Evolutionary conservation across 2,329 filamentous ascomycete genomes (phyloP).

Genomic region (Verticillium nonalfalfae): DNA sequence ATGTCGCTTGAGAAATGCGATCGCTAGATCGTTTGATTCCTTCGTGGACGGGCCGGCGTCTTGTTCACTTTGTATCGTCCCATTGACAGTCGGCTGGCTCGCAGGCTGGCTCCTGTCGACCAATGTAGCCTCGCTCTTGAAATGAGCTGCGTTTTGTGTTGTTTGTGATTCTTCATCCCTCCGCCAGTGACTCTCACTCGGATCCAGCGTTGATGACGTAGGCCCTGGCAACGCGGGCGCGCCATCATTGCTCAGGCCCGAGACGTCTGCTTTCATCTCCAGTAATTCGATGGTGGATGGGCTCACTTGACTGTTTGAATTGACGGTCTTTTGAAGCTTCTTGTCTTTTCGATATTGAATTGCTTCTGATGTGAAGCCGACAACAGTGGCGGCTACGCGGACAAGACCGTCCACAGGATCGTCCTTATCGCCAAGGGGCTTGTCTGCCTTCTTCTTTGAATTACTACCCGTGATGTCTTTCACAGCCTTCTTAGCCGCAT

Average conservation of each 20-base stretch:
- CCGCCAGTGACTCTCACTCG: neutral
- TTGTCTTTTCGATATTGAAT: conserved; percentile 12
- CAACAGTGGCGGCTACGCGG: conserved; percentile 8
- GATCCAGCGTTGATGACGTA: neutral
- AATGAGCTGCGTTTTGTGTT: no score
- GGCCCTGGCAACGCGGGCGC: no score
- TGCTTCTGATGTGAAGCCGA: conserved; percentile 13
- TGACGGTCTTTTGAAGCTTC: conserved; percentile 1
- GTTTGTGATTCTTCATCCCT: neutral
- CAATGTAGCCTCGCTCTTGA: no score
- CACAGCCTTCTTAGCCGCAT: neutral
- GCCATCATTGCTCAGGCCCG: no score
- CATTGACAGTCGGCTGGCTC: neutral
- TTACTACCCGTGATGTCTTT: neutral
- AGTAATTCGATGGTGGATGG: neutral
- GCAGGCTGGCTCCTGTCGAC: no score
- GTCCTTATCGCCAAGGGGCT: neutral
- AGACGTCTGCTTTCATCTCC: no score
- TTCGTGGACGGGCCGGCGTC: neutral
- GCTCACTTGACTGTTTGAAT: neutral
- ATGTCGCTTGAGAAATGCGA: conserved; percentile 1
- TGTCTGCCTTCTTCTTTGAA: neutral
- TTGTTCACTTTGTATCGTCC: neutral
- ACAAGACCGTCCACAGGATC: conserved; percentile 9
- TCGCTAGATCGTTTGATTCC: neutral